These are phyloP conservation scores for Penicillium psychrosexuale DNA, from an alignment of 2,329 filamentous ascomycete genomes.

Conservation along the genomic window DNA sequence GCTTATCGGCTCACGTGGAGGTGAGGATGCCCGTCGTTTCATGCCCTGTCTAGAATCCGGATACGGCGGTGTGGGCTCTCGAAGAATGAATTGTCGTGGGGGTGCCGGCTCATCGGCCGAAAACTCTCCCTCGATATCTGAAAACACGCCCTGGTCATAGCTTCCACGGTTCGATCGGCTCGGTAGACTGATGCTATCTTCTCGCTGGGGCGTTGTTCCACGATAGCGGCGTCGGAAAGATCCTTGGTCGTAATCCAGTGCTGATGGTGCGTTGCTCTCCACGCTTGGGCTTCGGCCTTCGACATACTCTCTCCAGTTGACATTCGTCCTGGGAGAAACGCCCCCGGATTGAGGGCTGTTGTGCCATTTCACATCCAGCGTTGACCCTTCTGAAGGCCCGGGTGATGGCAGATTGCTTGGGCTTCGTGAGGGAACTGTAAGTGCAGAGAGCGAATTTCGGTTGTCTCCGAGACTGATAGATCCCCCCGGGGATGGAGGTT, in stretches of 20 bases:
- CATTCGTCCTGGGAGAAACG: constrained; percentile 41
- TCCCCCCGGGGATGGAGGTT: constrained; percentile 53
- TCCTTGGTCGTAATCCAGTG: constrained; percentile 41
- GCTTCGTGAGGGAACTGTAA: constrained; percentile 35
- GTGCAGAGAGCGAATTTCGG: constrained; percentile 29
- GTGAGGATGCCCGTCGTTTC: constrained; percentile 64
- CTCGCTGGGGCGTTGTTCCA: constrained; percentile 47
- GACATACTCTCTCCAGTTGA: constrained; percentile 42
- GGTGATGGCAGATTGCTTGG: constrained; percentile 34
- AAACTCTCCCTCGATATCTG: constrained; percentile 46
- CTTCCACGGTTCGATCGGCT: constrained; percentile 58
- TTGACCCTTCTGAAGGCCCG: constrained; percentile 30
- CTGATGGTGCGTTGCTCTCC: constrained; percentile 40
- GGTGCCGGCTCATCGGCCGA: constrained; percentile 38
- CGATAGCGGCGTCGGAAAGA: constrained; percentile 48
- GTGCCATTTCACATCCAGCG: constrained; percentile 39
- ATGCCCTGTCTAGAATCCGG: constrained; percentile 52
- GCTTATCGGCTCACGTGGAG: constrained; percentile 52
- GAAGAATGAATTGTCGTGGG: constrained; percentile 37
- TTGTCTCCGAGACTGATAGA: constrained; percentile 34
- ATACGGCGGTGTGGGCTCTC: constrained; percentile 40
- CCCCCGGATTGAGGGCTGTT: constrained; percentile 41
- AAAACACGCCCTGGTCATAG: constrained; percentile 60
- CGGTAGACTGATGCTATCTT: constrained; percentile 51
- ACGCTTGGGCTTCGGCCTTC: constrained; percentile 45